Evolutionary conservation across 805 yeast genomes (phyloP).

Genomic region (Metschnikowia borealis): DNA sequence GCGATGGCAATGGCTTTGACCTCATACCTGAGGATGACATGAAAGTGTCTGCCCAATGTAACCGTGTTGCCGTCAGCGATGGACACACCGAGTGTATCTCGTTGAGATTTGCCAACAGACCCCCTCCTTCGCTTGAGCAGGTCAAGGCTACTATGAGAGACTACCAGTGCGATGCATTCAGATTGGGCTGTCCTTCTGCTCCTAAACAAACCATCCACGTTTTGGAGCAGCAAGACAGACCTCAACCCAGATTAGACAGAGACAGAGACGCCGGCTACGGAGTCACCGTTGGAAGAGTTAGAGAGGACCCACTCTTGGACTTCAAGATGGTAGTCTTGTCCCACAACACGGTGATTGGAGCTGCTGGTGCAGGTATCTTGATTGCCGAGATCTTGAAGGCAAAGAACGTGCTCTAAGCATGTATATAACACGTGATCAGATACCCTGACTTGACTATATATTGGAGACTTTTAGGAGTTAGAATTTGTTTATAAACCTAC

Average conservation of each 20-base stretch:
- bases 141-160: constrained; percentile 66
- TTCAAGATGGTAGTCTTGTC: constrained; percentile 96
- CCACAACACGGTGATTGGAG: constrained; percentile 96
- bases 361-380: constrained; percentile 96
- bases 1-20: constrained; percentile 50
- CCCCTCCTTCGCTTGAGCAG: constrained; percentile 81
- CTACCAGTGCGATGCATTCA: constrained; percentile 79
- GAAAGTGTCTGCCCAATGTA: constrained; percentile 92
- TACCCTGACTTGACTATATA: background rate
- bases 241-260: constrained; percentile 96
- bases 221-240: constrained; percentile 86
- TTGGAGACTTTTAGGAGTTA: background rate
- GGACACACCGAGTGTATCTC: constrained; percentile 97
- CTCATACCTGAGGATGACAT: constrained; percentile 64
- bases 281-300: constrained; percentile 89
- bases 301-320: constrained; percentile 91
- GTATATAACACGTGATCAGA: background rate
- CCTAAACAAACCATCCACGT: constrained; percentile 91
- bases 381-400: constrained; percentile 88
- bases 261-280: constrained; percentile 93
- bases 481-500: background rate
- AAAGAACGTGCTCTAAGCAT: constrained; percentile 58
- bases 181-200: constrained; percentile 82
- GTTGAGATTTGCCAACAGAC: constrained; percentile 72
- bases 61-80: constrained; percentile 93